Evolutionary conservation across 768 basidiomycete species (phyloP).

Genomic region (Russula compacta): DNA sequence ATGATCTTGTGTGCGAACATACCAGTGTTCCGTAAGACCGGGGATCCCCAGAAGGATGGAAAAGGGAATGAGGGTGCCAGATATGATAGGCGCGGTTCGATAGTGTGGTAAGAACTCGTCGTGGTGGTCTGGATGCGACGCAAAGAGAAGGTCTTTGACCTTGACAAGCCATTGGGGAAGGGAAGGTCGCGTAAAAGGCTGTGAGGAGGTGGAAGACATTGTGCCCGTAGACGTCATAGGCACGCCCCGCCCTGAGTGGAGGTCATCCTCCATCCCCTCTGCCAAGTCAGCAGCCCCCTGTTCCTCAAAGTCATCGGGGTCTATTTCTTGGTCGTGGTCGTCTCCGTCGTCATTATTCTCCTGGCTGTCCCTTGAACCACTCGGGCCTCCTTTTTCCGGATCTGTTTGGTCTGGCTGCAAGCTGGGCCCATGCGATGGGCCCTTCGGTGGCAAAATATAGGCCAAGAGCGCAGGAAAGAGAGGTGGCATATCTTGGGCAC

Average conservation of each 20-base stretch:
- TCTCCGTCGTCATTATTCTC: neutral
- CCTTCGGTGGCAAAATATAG: neutral
- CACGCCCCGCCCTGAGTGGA: neutral
- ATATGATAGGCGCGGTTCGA: conserved; percentile 54
- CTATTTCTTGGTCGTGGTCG: neutral
- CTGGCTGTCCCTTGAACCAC: neutral
- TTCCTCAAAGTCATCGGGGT: conserved; percentile 1
- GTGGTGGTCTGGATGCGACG: conserved; percentile 14
- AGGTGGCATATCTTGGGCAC: neutral
- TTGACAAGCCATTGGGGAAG: conserved; percentile 16
- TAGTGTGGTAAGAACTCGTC: conserved; percentile 41
- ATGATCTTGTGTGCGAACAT: conserved; percentile 44
- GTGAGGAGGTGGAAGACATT: neutral
- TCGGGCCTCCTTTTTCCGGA: neutral
- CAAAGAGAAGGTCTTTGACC: conserved; percentile 21
- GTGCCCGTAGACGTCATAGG: neutral
- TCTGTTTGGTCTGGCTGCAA: neutral
- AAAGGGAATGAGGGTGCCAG: conserved; percentile 64
- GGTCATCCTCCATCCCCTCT: neutral
- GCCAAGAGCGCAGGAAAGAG: neutral
- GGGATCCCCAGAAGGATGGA: conserved; percentile 79
- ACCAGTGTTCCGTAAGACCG: conserved; percentile 69
- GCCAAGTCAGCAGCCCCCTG: neutral
- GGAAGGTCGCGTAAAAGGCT: neutral
- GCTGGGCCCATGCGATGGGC: neutral